Conservation (phyloP, 2,329 filamentous ascomycete genomes). For the Penicillium sp. region DNA sequence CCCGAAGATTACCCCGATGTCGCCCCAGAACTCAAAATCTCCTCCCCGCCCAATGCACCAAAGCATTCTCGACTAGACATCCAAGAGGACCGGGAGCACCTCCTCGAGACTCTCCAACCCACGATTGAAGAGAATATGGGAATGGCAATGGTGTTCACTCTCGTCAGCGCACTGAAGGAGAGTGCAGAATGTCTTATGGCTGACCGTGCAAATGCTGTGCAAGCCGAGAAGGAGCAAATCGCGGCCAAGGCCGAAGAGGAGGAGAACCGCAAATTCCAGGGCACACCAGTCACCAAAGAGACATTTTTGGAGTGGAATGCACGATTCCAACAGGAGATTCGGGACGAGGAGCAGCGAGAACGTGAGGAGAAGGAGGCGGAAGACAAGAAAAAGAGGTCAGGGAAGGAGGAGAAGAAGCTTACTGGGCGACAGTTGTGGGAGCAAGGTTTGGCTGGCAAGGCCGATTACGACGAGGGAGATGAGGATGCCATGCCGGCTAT, state of each 20-base stretch:
- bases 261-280: conserved; percentile 96
- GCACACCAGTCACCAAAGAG: conserved; percentile 81
- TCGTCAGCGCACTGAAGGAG: conserved; percentile 85
- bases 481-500: conserved; percentile 60
- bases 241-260: conserved; percentile 69
- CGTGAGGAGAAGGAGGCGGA: conserved; percentile 71
- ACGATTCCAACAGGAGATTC: conserved; percentile 75
- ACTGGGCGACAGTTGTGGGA: conserved; percentile 78
- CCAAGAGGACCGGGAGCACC: conserved; percentile 70
- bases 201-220: conserved; percentile 65
- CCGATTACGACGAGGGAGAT: conserved; percentile 64
- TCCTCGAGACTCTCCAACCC: conserved; percentile 69
- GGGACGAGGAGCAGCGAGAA: conserved; percentile 64
- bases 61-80: conserved; percentile 75
- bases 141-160: conserved; percentile 95
- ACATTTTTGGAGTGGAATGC: conserved; percentile 81
- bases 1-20: conserved; percentile 89
- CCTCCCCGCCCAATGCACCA: conserved; percentile 66
- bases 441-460: conserved; percentile 65
- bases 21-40: conserved; percentile 77
- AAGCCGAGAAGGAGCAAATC: conserved; percentile 53
- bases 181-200: conserved; percentile 79
- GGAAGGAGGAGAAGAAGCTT: conserved; percentile 62
- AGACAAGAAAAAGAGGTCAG: conserved; percentile 76
- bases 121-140: conserved; percentile 89